Percentiles rank a stretch among this genome's conserved stretches.
phyloP scores from a whole-genome alignment of 768 basidiomycete species.

The Termitomyces sp. region DNA sequence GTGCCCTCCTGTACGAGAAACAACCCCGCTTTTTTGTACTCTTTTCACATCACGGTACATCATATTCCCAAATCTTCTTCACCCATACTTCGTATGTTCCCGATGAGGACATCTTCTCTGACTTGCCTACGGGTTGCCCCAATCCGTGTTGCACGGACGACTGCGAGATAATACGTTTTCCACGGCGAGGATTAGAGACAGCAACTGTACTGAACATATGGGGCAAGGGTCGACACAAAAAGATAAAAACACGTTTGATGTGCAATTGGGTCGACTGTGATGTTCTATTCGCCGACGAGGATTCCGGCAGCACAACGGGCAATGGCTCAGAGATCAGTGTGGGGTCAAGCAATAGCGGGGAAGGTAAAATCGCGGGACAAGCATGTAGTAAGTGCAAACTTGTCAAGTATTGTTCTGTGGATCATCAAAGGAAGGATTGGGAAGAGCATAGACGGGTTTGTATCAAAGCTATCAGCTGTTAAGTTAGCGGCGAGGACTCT shows the following conservation, averaged over 20 bases:
- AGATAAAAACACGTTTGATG: constrained; percentile 55
- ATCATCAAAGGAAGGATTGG: constrained; percentile 76
- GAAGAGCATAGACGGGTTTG: constrained; percentile 73
- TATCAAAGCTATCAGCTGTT: constrained; percentile 19
- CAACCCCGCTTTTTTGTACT: constrained; percentile 71
- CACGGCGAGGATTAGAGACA: constrained; percentile 53
- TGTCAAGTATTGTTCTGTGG: constrained; percentile 71
- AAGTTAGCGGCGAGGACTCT: neutral
- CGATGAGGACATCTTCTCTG: constrained; percentile 65
- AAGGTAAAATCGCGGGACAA: constrained; percentile 38
- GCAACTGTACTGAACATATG: constrained; percentile 62
- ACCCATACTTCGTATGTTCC: constrained; percentile 68
- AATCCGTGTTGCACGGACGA: constrained; percentile 77
- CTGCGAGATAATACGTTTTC: constrained; percentile 80
- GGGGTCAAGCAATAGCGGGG: constrained; percentile 21
- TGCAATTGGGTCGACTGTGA: constrained; percentile 82
- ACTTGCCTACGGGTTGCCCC: constrained; percentile 75
- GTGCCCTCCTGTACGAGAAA: constrained; percentile 72
- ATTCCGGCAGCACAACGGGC: constrained; percentile 18
- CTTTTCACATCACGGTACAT: constrained; percentile 76
- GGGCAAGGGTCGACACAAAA: constrained; percentile 46
- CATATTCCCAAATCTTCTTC: constrained; percentile 80
- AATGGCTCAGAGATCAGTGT: constrained; percentile 38
- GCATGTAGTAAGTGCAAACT: constrained; percentile 74
- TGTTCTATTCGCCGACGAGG: constrained; percentile 49